These are phyloP conservation scores for Sarocladiaceae sp. DNA, from an alignment of 2,329 filamentous ascomycete genomes.

Conservation along the genomic window DNA sequence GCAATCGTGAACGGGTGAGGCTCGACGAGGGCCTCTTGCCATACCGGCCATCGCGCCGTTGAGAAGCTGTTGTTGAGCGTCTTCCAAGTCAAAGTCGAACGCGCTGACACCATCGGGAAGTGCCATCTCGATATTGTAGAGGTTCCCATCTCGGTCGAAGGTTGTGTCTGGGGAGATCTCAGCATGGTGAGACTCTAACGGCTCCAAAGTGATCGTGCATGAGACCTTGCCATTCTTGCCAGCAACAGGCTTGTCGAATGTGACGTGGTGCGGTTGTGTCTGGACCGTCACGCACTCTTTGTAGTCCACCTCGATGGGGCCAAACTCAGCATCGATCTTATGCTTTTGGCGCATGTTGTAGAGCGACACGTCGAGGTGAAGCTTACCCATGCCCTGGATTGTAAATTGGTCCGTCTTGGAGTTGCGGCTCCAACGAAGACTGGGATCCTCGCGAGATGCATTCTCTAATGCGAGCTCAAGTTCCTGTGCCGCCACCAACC, in stretches of 20 bases:
- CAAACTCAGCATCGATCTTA: constrained; percentile 82
- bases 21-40: constrained; percentile 76
- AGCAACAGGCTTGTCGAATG: constrained; percentile 76
- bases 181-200: constrained; percentile 42
- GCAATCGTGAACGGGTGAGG: constrained; percentile 75
- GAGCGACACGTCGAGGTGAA: constrained; percentile 89
- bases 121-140: constrained; percentile 51
- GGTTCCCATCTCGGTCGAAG: constrained; percentile 66
- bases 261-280: constrained; percentile 52
- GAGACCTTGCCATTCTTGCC: constrained; percentile 75
- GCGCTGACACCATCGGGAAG: constrained; percentile 43
- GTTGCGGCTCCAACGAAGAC: constrained; percentile 77
- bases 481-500: constrained; percentile 73
- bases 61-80: constrained; percentile 56
- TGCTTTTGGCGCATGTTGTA: constrained; percentile 86
- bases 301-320: constrained; percentile 92
- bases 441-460: constrained; percentile 87
- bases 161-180: constrained; percentile 32
- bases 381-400: constrained; percentile 91
- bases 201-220: constrained; percentile 65
- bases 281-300: constrained; percentile 69
- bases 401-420: constrained; percentile 91
- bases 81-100: constrained; percentile 45
- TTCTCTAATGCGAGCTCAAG: constrained; percentile 73
- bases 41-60: constrained; percentile 82